Evolutionary conservation across 495 filamentous ascomycete genomes (phyloP).

Genomic region (Cercophora sp.): DNA sequence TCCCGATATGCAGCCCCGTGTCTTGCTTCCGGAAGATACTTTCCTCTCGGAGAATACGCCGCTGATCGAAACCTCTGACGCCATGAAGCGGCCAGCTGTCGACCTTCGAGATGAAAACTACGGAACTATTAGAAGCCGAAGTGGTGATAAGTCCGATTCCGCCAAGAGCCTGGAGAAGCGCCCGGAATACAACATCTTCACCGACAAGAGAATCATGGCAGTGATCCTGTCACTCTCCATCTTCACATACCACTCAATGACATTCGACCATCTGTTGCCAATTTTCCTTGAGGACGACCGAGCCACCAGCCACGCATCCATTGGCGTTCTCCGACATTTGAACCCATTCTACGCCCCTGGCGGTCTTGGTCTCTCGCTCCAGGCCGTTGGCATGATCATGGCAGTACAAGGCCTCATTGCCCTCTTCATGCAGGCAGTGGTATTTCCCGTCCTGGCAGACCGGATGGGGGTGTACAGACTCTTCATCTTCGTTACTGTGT

Average conservation of each 20-base stretch:
- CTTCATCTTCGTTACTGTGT: conserved; percentile 66
- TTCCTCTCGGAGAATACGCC: conserved; percentile 62
- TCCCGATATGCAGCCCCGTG: conserved; percentile 67
- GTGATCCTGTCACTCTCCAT: conserved; percentile 70
- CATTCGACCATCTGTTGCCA: conserved; percentile 76
- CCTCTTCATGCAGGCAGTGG: conserved; percentile 68
- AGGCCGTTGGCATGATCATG: conserved; percentile 74
- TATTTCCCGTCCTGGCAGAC: conserved; percentile 69
- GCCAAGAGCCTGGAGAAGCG: conserved; percentile 30
- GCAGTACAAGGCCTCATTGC: conserved; percentile 75
- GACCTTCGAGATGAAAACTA: conserved; percentile 73
- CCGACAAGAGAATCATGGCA: conserved; percentile 57
- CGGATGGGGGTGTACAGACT: conserved; percentile 70
- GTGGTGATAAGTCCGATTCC: conserved; percentile 34
- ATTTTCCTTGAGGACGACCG: conserved; percentile 77
- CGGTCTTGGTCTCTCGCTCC: conserved; percentile 68
- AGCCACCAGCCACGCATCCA: conserved; percentile 16
- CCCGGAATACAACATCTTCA: conserved; percentile 50
- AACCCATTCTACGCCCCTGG: conserved; percentile 59
- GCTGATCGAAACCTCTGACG: conserved; percentile 65
- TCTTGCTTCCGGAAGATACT: conserved; percentile 47
- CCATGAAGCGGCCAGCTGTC: conserved; percentile 63
- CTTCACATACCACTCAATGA: conserved; percentile 87
- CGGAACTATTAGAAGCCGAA: conserved; percentile 66
- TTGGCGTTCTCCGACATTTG: conserved; percentile 20